A percentile compares a stretch with the other conserved stretches of the same genome.
Evolutionary conservation across 1,284 basidiomycete genomes (phyloP).

Genomic region (Amylostereum areolatum): DNA sequence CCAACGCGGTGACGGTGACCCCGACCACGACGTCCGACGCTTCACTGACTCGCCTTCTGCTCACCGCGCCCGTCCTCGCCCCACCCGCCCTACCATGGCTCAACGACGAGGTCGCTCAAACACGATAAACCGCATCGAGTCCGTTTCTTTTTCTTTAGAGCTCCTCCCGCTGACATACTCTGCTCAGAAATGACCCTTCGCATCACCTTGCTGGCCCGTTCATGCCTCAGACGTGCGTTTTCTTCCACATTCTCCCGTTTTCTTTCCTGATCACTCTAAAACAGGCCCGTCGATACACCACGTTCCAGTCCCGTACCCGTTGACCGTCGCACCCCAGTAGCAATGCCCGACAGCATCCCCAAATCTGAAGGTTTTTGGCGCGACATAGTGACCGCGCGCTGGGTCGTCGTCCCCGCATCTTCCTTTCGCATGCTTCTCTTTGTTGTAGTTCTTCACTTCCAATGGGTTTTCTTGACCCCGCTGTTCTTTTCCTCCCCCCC

Average conservation of each 20-base stretch:
- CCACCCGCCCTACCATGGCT: constrained; percentile 3
- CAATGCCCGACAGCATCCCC: constrained; percentile 1
- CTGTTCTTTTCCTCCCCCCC: constrained; percentile 38
- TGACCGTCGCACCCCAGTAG: not conserved
- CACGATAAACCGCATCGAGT: constrained; percentile 18
- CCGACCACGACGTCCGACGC: too few relatives aligned
- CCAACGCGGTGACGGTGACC: not conserved
- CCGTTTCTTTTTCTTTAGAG: constrained; percentile 4
- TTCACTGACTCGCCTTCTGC: not conserved
- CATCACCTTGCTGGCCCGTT: constrained; percentile 60
- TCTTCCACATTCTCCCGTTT: not conserved
- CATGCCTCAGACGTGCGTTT: constrained; percentile 53
- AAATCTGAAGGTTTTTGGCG: constrained; percentile 19
- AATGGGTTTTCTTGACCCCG: constrained; percentile 60
- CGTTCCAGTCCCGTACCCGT: not conserved
- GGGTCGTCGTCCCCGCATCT: constrained; percentile 73
- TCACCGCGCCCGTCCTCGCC: constrained; percentile 1
- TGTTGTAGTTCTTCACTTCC: constrained; percentile 67
- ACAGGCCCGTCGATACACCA: constrained; percentile 35
- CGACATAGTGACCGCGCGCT: constrained; percentile 47
- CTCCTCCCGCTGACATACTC: not conserved
- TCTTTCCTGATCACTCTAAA: not conserved
- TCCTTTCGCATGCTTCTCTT: constrained; percentile 70
- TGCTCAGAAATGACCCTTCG: constrained; percentile 38
- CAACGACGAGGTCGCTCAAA: constrained; percentile 10